These are phyloP conservation scores for Purpureocillium takamizusanense DNA, from an alignment of 2,329 filamentous ascomycete species.

Conservation along the genomic window DNA sequence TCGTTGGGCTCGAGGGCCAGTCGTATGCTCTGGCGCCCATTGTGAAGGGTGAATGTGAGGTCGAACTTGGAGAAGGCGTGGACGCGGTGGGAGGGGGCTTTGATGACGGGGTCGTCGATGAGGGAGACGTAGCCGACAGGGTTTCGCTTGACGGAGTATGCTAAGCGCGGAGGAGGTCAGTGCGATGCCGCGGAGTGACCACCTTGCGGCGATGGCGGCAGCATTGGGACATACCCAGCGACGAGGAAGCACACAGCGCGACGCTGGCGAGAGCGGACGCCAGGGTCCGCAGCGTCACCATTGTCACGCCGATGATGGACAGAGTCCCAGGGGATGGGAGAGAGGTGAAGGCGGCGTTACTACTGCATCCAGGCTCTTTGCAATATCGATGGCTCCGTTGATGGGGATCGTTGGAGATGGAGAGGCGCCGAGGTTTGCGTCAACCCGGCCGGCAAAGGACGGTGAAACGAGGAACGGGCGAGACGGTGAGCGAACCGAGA, in stretches of 20 bases:
- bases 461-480: no score
- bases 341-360: not conserved
- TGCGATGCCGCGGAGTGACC: not conserved
- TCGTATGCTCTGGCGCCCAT: slow-evolving; percentile 60
- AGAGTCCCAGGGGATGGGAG: slow-evolving; percentile 4
- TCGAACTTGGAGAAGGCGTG: slow-evolving; percentile 79
- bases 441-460: no score
- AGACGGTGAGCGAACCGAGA: no score
- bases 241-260: slow-evolving; percentile 12
- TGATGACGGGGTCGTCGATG: slow-evolving; percentile 66
- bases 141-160: slow-evolving; percentile 65
- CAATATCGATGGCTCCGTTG: not conserved
- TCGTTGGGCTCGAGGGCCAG: slow-evolving; percentile 82
- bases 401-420: no score
- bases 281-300: slow-evolving; percentile 16
- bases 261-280: slow-evolving; percentile 14
- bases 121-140: slow-evolving; percentile 66
- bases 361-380: slow-evolving; percentile 2
- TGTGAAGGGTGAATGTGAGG: slow-evolving; percentile 67
- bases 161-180: slow-evolving; percentile 26
- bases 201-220: not conserved
- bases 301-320: slow-evolving; percentile 7
- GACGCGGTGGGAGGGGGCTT: slow-evolving; percentile 69
- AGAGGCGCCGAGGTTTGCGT: no score
- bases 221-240: slow-evolving; percentile 10